Percentiles rank a stretch among this genome's conserved stretches.
These are phyloP conservation scores for Russula compacta DNA, from an alignment of 768 basidiomycete species.

Conservation along the genomic window DNA sequence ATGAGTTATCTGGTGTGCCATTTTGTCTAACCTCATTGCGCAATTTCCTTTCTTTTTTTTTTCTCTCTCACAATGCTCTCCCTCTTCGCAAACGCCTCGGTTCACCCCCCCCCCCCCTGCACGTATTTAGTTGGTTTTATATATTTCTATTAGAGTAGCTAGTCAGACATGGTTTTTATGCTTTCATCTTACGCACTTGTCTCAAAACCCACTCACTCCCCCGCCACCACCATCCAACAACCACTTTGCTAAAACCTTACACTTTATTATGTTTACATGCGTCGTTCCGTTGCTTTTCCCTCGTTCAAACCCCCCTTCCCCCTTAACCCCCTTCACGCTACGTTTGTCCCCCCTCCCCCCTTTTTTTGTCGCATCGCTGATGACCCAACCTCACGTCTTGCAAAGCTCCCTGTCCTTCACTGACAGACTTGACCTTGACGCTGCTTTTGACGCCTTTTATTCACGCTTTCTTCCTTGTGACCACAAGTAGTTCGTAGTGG, in stretches of 20 bases:
- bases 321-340: background rate
- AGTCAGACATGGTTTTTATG: background rate
- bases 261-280: background rate
- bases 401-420: background rate
- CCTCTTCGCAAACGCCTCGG: background rate
- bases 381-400: background rate
- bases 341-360: background rate
- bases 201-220: background rate
- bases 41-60: background rate
- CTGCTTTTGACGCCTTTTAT: background rate
- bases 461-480: background rate
- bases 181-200: background rate
- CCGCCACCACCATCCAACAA: background rate
- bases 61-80: background rate
- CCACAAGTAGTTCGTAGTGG: no score
- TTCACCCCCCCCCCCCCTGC: background rate
- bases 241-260: background rate
- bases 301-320: background rate
- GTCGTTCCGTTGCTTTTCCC: background rate
- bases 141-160: background rate
- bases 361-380: background rate
- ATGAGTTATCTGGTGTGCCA: background rate
- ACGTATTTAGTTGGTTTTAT: slow-evolving; percentile 8
- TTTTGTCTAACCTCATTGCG: background rate
- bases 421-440: no score